These are phyloP conservation scores for Suillus decipiens DNA, from an alignment of 768 basidiomycete species.

Conservation along the genomic window DNA sequence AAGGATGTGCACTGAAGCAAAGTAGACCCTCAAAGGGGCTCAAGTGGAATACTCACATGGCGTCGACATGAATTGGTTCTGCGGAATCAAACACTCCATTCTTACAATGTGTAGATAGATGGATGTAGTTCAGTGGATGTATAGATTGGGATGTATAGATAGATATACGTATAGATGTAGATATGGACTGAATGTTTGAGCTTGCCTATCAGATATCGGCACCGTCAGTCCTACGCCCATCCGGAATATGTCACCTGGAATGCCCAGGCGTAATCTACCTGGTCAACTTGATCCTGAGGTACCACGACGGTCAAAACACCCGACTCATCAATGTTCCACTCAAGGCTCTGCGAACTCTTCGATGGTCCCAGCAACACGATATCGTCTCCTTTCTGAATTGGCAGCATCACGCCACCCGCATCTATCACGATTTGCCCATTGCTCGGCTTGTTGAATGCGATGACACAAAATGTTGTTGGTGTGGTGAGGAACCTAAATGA, in stretches of 20 bases:
- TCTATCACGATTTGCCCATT: constrained; percentile 37
- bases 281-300: constrained; percentile 24
- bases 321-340: constrained; percentile 32
- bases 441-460: constrained; percentile 42
- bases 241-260: constrained; percentile 38
- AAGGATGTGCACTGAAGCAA: too few species aligned
- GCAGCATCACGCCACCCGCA: constrained; percentile 37
- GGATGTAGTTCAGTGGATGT: too few species aligned
- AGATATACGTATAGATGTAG: too few species aligned
- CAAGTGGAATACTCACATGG: too few species aligned
- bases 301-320: constrained; percentile 36
- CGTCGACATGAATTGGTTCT: too few species aligned
- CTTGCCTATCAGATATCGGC: too few species aligned
- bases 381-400: constrained; percentile 44
- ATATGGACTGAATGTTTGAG: too few species aligned
- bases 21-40: too few species aligned
- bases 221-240: neutral
- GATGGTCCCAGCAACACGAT: constrained; percentile 42
- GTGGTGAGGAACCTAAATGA: constrained; percentile 51
- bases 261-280: constrained; percentile 41
- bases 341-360: constrained; percentile 18
- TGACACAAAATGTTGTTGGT: constrained; percentile 50
- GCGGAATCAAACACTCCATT: too few species aligned
- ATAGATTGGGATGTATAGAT: too few species aligned
- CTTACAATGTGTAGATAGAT: too few species aligned